These are phyloP conservation scores for Colletotrichum aenigma DNA, from an alignment of 2,329 filamentous ascomycete species.

Conservation along the genomic window DNA sequence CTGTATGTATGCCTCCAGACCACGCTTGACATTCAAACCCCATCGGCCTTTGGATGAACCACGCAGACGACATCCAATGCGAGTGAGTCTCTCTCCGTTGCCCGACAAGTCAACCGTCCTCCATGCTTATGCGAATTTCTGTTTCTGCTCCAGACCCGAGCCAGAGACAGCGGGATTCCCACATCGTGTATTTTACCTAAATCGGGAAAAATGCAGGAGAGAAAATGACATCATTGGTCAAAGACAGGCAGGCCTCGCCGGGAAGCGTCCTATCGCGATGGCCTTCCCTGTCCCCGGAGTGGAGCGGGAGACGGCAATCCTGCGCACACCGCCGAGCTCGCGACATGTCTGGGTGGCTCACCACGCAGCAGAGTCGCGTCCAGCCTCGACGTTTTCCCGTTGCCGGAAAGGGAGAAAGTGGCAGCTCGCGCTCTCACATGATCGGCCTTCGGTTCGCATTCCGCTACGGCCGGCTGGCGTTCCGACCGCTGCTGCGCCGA, in stretches of 20 bases:
- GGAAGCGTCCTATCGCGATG: neutral
- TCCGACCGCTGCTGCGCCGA: neutral
- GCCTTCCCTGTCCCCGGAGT: neutral
- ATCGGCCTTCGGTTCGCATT: neutral
- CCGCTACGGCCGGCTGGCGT: neutral
- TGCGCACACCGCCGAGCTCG: neutral
- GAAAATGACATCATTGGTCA: conserved; percentile 8
- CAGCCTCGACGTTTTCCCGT: neutral
- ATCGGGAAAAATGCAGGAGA: neutral
- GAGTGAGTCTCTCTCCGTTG: neutral
- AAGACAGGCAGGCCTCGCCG: neutral
- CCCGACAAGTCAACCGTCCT: neutral
- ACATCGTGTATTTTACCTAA: conserved; percentile 4
- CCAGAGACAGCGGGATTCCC: neutral
- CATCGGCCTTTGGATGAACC: conserved; percentile 3
- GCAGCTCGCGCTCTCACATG: conserved; percentile 7
- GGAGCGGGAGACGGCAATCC: neutral
- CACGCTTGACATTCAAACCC: neutral
- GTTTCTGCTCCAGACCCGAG: neutral
- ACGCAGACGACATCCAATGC: neutral
- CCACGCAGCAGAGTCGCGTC: neutral
- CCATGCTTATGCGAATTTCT: neutral
- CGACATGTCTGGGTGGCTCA: neutral
- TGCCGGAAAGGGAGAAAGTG: neutral
- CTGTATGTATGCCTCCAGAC: neutral